Evolutionary conservation across 805 yeast genomes (phyloP), one percentile per base, ranked within the genome.

Genomic region (Candida palmyrensis): DNA sequence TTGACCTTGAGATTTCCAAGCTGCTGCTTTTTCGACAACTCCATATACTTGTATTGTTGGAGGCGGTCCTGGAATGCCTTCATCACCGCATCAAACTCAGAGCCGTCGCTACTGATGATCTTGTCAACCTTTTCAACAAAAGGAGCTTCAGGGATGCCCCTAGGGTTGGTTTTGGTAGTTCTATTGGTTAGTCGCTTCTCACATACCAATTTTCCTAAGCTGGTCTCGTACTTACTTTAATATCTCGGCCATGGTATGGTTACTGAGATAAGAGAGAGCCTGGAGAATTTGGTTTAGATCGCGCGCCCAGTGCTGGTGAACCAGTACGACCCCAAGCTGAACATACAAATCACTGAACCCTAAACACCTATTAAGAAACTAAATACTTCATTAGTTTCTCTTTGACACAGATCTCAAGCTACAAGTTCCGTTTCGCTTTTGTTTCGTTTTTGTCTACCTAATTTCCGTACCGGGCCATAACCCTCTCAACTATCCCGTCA

Each of bases 61-160:
- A 87, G 59, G 55, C 95, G 72, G 49, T 86, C 92, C 60, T 90
- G 96, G 55, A 89, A 80, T 45, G 82, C 73, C 30, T 71, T 68
- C 63, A 90, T 74, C 22, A 82, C 69, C 27, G 71, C 54, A 31
- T 82, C 86, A 37, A 82, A 86, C 48, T 86, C 90, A 13, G 48
- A 37, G 28, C 72, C 79, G 2, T 79, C 70, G 44, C 71, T 68
- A 49, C 77, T 82, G 41, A 88, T 73, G 45, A 79, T 75, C 31
- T 77, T 81, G 36, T 79, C 92, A 7, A 89, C 92, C 36, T 77
- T 76, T 41, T 83, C 94, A 33, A 92, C 78, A 57, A 92, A 92
- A 25, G 94, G 96, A 1, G 98, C 98, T 51, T 85, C 83, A 5
- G 98, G 98, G 37, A 92, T 92, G 3, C 98, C 98, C 43, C 97